These are phyloP conservation scores for Physcomitrellopsis africana DNA, from an alignment of 225 moss, liverwort and hornwort genomes.

Conservation along the genomic window DNA sequence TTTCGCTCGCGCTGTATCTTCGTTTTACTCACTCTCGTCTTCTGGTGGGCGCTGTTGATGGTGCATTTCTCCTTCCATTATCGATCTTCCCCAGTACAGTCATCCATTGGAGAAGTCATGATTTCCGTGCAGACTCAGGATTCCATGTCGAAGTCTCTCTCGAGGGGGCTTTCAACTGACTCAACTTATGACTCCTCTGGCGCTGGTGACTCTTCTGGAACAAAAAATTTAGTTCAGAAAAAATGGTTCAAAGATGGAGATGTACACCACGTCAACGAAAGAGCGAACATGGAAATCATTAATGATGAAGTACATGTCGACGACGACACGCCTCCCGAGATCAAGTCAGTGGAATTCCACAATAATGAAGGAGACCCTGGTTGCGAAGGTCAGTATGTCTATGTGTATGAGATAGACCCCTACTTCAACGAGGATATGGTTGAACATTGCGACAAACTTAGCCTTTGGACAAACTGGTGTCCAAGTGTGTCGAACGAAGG, in stretches of 20 bases:
- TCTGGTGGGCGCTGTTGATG: conserved; percentile 68
- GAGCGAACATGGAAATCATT: too few relatives aligned
- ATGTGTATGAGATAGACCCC: conserved; percentile 61
- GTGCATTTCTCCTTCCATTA: conserved; percentile 40
- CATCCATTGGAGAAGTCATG: conserved; percentile 18
- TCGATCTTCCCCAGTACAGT: not conserved
- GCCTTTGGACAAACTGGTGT: conserved; percentile 64
- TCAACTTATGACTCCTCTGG: not conserved
- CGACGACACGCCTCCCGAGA: too few relatives aligned
- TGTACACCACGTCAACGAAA: not conserved
- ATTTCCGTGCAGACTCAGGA: conserved; percentile 33
- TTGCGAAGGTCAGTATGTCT: conserved; percentile 70
- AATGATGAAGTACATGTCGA: too few relatives aligned
- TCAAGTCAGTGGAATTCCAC: too few relatives aligned
- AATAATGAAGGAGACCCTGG: not conserved
- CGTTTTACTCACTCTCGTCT: conserved; percentile 34
- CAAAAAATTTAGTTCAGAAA: not conserved
- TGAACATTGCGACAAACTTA: conserved; percentile 41
- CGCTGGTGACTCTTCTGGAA: not conserved
- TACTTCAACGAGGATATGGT: conserved; percentile 65
- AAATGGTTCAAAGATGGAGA: not conserved
- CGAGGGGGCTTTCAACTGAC: not conserved
- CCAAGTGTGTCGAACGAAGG: conserved; percentile 51
- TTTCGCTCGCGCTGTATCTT: conserved; percentile 55
- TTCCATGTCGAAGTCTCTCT: conserved; percentile 4